Conservation (phyloP, 192 early-diverging fungal species). For the Umbelopsis isabellina region DNA sequence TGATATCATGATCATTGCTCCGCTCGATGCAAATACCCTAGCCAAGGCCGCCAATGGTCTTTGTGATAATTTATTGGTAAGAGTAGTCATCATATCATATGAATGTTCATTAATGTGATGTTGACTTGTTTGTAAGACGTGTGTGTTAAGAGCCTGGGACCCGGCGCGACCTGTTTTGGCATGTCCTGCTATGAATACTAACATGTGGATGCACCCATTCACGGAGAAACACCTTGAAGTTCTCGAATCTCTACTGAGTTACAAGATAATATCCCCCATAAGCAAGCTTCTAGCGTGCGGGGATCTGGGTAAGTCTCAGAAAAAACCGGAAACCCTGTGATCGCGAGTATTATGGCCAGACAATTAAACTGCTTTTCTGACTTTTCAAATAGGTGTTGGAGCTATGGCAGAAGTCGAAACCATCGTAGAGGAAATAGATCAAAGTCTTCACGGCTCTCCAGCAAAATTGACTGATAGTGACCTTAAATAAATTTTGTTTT, state of each 20-base stretch:
- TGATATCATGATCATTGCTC: constrained; percentile 85
- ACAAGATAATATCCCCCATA: constrained; percentile 75
- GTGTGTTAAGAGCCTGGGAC: constrained; percentile 91
- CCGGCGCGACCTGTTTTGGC: constrained; percentile 64
- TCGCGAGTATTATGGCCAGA: background rate
- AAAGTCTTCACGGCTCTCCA: constrained; percentile 8
- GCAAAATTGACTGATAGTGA: background rate
- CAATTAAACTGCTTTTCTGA: background rate
- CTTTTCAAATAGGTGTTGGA: constrained; percentile 60
- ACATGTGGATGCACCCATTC: constrained; percentile 95
- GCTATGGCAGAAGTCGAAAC: constrained; percentile 84
- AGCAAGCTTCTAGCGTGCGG: constrained; percentile 90
- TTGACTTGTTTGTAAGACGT: constrained; percentile 60
- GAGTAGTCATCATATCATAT: background rate
- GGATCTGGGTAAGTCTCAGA: constrained; percentile 65
- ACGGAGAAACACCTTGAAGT: constrained; percentile 71
- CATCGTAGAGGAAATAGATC: constrained; percentile 57
- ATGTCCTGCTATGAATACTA: constrained; percentile 97
- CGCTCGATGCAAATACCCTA: constrained; percentile 92
- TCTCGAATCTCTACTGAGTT: constrained; percentile 58
- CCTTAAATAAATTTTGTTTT: background rate
- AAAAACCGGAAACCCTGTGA: background rate
- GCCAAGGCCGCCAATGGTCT: constrained; percentile 89
- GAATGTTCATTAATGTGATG: background rate
- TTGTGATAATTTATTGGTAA: constrained; percentile 91